These are phyloP conservation scores for Cladophialophora chaetospira DNA, from an alignment of 2,329 filamentous ascomycete genomes.

Conservation along the genomic window DNA sequence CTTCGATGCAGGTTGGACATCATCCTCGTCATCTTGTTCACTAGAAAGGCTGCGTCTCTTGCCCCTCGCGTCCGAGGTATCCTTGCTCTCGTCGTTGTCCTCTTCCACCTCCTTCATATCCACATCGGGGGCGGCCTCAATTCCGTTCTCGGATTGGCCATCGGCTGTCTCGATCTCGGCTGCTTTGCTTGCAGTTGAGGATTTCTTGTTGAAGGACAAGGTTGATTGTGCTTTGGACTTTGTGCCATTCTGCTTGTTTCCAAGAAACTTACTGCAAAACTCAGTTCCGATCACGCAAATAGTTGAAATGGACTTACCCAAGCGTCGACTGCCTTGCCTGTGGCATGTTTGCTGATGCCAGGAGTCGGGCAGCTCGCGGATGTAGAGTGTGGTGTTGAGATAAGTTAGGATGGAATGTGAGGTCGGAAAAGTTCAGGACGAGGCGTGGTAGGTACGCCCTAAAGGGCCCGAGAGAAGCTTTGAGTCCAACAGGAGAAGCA, in stretches of 20 bases:
- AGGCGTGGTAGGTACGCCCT: background rate
- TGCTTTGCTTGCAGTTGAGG: conserved; percentile 36
- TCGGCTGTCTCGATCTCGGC: conserved; percentile 22
- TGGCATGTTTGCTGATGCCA: conserved; percentile 23
- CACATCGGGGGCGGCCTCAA: conserved; percentile 31
- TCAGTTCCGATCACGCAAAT: conserved; percentile 11
- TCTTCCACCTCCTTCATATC: conserved; percentile 35
- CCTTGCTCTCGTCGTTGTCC: conserved; percentile 21
- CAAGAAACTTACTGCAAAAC: conserved; percentile 77
- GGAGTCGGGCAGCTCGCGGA: background rate
- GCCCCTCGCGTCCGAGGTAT: conserved; percentile 39
- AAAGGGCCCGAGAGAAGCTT: background rate
- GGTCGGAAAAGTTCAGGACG: background rate
- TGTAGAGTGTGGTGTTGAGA: background rate
- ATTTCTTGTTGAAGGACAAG: conserved; percentile 36
- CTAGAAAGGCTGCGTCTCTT: conserved; percentile 41
- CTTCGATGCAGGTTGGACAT: conserved; percentile 64
- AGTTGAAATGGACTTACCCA: conserved; percentile 76
- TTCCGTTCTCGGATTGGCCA: conserved; percentile 14
- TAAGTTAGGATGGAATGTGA: background rate
- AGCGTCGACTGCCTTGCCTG: conserved; percentile 73
- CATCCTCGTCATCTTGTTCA: conserved; percentile 51
- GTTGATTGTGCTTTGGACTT: conserved; percentile 47
- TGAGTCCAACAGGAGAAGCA: background rate
- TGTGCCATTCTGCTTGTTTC: conserved; percentile 67